A percentile compares a stretch with the other conserved stretches of the same genome.
phyloP scores from a whole-genome alignment of 2,329 filamentous ascomycete species.

The Monosporascus cannonballus region DNA sequence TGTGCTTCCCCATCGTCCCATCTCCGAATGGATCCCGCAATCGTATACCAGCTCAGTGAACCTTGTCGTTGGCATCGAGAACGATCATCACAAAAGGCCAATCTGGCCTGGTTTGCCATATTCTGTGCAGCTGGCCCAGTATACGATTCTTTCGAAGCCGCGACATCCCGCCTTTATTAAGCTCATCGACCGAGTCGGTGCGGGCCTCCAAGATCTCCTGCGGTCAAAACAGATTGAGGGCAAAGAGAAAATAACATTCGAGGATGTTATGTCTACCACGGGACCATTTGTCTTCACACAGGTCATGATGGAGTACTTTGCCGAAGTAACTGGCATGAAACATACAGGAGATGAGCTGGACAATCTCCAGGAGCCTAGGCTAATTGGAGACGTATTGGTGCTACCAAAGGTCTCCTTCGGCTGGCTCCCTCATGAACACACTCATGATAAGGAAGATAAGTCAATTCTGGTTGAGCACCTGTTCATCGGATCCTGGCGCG shows the following conservation, averaged over 20 bases:
- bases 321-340: slow-evolving; percentile 14
- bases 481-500: slow-evolving; percentile 16
- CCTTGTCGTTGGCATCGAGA: slow-evolving; percentile 65
- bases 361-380: slow-evolving; percentile 18
- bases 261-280: slow-evolving; percentile 26
- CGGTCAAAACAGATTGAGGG: slow-evolving; percentile 7
- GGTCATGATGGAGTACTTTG: slow-evolving; percentile 25
- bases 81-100: slow-evolving; percentile 41
- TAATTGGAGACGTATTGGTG: slow-evolving; percentile 28
- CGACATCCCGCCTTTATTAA: slow-evolving; percentile 62
- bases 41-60: slow-evolving; percentile 57
- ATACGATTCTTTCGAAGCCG: slow-evolving; percentile 68
- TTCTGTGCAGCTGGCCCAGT: slow-evolving; percentile 71
- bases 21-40: slow-evolving; percentile 59
- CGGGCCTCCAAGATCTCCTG: slow-evolving; percentile 16
- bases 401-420: slow-evolving; percentile 23
- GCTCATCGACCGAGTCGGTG: slow-evolving; percentile 59
- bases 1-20: slow-evolving; percentile 58
- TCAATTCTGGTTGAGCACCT: slow-evolving; percentile 13
- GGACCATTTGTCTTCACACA: slow-evolving; percentile 27
- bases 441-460: slow-evolving; percentile 3
- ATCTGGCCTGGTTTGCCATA: slow-evolving; percentile 54
- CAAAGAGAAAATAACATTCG: slow-evolving; percentile 13
- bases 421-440: slow-evolving; percentile 12
- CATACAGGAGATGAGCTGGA: slow-evolving; percentile 26